Evolutionary conservation across 2,329 filamentous ascomycete species (phyloP), one percentile per base, ranked within the genome.

Genomic region (Cladosporium oxysporum): DNA sequence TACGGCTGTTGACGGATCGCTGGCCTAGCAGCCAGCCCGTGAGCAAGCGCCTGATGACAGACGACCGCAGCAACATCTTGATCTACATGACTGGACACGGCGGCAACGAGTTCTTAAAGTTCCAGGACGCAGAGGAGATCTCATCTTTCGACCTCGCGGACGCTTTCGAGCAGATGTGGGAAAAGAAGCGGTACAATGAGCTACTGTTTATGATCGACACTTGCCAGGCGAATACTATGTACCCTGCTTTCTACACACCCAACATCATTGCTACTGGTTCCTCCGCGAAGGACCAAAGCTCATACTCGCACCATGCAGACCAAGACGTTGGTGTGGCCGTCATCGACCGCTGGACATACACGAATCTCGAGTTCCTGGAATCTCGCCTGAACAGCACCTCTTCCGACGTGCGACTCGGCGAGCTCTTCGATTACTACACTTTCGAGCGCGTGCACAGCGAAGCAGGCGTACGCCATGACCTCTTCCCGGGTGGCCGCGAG

Each of bases 181-280:
- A 99, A 85, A 99, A 99, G 88, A 96, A 96, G 83, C 90, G 95
- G 83, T 99, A 98, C 79, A 92, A 98, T 78, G 95, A 99, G 80
- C 89, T 99, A 72, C 87, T 99, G 66, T 99, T 99, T 83, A 99
- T 99, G 95, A 99, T 99, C 80, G 95, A 99, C 79, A 99, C 95
- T 0, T 99, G 95, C 82, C 95, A 99, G 81, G 95, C 95, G 64
- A 99, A 99, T 79, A 99, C 95, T 35, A 97, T 99, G 93, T 99
- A 97, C 82, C 94, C 90, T 76, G 94, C 97, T 73, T 92, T 99
- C 75, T 99, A 99, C 83, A 96, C 93, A 5, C 94, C 94, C 58
- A 98, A 98, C 75, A 97, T 99, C 74, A 93, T 99, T 74, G 95
- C 95, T 0, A 99, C 96, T 0, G 95, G 95, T n/a, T 96, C 92